Percentiles rank a stretch among this genome's conserved stretches.
Conservation (phyloP, 2,329 filamentous ascomycete species). For the Hypoxylon sp. region DNA sequence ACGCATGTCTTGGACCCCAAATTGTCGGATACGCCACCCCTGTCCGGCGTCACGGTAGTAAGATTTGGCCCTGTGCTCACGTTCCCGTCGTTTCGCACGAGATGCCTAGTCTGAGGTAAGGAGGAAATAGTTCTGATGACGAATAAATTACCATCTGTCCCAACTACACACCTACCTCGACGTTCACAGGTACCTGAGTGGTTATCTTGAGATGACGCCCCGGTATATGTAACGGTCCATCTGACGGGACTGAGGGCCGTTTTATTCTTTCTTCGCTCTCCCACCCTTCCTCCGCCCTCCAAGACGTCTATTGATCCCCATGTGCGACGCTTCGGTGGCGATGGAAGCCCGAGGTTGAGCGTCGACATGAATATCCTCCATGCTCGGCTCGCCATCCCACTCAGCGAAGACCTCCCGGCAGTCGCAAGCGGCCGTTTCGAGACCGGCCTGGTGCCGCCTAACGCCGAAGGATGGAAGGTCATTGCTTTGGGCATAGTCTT, state of each 20-base stretch:
- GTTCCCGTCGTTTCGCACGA: constrained; percentile 12
- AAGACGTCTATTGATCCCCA: constrained; percentile 6
- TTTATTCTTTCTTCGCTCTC: too few species aligned
- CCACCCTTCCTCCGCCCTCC: too few species aligned
- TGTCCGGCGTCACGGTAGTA: constrained; percentile 19
- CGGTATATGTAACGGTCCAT: constrained; percentile 16
- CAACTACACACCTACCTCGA: too few species aligned
- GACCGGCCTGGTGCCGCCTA: constrained; percentile 28
- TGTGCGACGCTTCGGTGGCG: not conserved
- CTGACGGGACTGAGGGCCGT: constrained; percentile 13
- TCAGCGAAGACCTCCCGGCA: constrained; percentile 5
- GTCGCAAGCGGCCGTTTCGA: constrained; percentile 5
- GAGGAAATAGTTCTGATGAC: not conserved
- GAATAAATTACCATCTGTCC: constrained; percentile 6
- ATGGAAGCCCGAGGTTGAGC: constrained; percentile 2
- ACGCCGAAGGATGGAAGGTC: constrained; percentile 23
- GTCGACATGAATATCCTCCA: constrained; percentile 24
- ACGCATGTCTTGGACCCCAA: constrained; percentile 24
- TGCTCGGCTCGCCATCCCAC: constrained; percentile 17
- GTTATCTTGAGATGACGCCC: not conserved
- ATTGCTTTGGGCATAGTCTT: constrained; percentile 23
- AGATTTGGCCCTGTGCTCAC: constrained; percentile 19
- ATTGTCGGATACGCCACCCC: constrained; percentile 16
- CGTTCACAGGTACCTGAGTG: not conserved
- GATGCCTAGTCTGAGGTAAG: not conserved